Percentiles rank a stretch among this genome's conserved stretches.
Conservation (phyloP, 1,139 yeast genomes). For the Geotrichum carabidarum region DNA sequence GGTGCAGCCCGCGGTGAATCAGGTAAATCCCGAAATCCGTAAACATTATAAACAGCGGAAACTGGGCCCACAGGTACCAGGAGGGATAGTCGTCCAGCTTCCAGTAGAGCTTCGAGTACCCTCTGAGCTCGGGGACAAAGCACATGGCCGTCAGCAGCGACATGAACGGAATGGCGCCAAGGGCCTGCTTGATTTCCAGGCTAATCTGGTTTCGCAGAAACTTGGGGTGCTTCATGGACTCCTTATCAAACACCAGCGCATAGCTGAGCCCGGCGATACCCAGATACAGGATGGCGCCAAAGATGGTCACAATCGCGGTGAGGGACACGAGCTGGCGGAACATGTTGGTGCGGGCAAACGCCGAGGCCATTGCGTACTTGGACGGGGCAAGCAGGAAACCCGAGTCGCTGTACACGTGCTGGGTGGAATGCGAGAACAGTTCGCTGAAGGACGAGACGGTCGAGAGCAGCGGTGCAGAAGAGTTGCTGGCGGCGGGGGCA, state of each 20-base stretch:
- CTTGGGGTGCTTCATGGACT: slow-evolving; percentile 91
- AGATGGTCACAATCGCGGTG: slow-evolving; percentile 65
- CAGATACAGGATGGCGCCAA: slow-evolving; percentile 79
- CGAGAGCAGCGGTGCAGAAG: slow-evolving; percentile 3
- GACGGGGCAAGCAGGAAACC: slow-evolving; percentile 49
- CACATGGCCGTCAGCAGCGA: slow-evolving; percentile 82
- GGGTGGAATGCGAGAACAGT: slow-evolving; percentile 15
- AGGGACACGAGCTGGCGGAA: slow-evolving; percentile 67
- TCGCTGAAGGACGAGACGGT: slow-evolving; percentile 16
- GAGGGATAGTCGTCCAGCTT: slow-evolving; percentile 62
- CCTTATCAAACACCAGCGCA: slow-evolving; percentile 72
- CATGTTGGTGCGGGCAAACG: slow-evolving; percentile 64
- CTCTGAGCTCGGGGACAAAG: slow-evolving; percentile 77
- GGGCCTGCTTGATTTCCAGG: slow-evolving; percentile 73
- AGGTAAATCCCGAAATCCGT: slow-evolving; percentile 90
- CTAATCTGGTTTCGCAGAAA: slow-evolving; percentile 88
- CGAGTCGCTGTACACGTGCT: slow-evolving; percentile 44
- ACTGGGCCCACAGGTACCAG: slow-evolving; percentile 57
- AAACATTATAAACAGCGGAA: slow-evolving; percentile 76
- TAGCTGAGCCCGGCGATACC: slow-evolving; percentile 73
- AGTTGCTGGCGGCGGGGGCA: neutral
- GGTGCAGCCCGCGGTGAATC: slow-evolving; percentile 88
- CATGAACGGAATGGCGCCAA: slow-evolving; percentile 82
- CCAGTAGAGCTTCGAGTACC: slow-evolving; percentile 74
- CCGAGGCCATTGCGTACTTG: slow-evolving; percentile 53